These are phyloP conservation scores for Xylaria sp. DNA, from an alignment of 2,329 filamentous ascomycete genomes.

Conservation along the genomic window DNA sequence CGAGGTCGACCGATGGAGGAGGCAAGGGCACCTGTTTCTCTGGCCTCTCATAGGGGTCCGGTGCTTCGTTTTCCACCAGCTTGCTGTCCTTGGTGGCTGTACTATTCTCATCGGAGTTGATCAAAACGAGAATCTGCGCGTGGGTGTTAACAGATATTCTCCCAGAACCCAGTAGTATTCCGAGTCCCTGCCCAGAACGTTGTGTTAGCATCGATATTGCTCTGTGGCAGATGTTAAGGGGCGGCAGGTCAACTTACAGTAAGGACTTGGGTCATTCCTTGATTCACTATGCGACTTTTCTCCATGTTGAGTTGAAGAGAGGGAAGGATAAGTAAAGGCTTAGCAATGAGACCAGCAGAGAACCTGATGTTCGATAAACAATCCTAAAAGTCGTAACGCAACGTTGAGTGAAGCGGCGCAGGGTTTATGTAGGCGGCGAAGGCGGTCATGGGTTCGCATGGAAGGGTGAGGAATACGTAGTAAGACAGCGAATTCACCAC, in stretches of 20 bases:
- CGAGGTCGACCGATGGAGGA: slow-evolving; percentile 10
- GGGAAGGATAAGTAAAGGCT: neutral
- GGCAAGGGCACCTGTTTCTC: slow-evolving; percentile 8
- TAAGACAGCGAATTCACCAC: too few species aligned
- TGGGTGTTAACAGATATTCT: slow-evolving; percentile 22
- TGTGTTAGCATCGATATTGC: neutral
- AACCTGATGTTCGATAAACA: too few species aligned
- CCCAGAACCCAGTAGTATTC: slow-evolving; percentile 28
- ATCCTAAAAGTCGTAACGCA: too few species aligned
- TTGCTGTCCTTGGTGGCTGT: neutral
- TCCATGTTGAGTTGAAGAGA: slow-evolving; percentile 6
- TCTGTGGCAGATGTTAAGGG: neutral
- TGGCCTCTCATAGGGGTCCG: neutral
- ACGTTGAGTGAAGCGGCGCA: too few species aligned
- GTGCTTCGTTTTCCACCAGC: neutral
- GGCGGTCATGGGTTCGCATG: too few species aligned
- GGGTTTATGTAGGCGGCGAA: too few species aligned
- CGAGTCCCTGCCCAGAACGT: slow-evolving; percentile 21
- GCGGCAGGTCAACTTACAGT: slow-evolving; percentile 12
- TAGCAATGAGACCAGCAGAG: too few species aligned
- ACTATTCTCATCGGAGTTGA: slow-evolving; percentile 11
- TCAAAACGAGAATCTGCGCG: slow-evolving; percentile 19
- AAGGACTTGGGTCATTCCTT: slow-evolving; percentile 17
- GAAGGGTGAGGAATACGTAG: too few species aligned
- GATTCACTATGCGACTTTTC: slow-evolving; percentile 3